Conservation (phyloP, 148 eudicot genomes). For the Camellia japonica region DNA sequence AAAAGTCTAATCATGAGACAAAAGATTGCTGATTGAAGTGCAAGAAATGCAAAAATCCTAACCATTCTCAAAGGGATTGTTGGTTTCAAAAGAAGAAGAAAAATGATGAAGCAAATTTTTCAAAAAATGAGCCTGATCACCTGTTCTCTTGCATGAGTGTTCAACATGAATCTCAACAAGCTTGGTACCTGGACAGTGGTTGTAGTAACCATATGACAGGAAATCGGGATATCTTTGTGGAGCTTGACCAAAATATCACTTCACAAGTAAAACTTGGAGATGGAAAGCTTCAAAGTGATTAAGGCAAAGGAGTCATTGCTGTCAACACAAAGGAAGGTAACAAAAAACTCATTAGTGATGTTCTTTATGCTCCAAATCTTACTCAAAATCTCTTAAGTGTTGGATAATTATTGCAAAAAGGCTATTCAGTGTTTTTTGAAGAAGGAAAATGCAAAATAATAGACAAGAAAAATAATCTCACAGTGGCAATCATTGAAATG, state of each 20-base stretch:
- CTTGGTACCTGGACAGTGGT: neutral
- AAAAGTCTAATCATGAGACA: neutral
- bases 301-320: neutral
- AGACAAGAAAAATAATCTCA: too few relatives aligned
- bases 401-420: too few relatives aligned
- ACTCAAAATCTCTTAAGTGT: too few relatives aligned
- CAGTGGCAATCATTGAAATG: neutral
- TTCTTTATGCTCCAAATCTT: too few relatives aligned
- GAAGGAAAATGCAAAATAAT: too few relatives aligned
- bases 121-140: neutral
- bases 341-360: too few relatives aligned
- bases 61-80: neutral
- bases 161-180: neutral
- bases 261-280: neutral
- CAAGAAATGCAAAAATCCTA: neutral
- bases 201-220: constrained; percentile 1
- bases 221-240: neutral
- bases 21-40: neutral
- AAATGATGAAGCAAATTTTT: neutral
- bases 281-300: neutral
- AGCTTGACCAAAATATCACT: neutral
- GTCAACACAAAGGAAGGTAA: too few relatives aligned
- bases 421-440: too few relatives aligned
- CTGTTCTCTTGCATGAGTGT: neutral
- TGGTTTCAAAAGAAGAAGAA: neutral